Conservation (phyloP, 2,329 filamentous ascomycete species). For the Colletotrichum trifolii region DNA sequence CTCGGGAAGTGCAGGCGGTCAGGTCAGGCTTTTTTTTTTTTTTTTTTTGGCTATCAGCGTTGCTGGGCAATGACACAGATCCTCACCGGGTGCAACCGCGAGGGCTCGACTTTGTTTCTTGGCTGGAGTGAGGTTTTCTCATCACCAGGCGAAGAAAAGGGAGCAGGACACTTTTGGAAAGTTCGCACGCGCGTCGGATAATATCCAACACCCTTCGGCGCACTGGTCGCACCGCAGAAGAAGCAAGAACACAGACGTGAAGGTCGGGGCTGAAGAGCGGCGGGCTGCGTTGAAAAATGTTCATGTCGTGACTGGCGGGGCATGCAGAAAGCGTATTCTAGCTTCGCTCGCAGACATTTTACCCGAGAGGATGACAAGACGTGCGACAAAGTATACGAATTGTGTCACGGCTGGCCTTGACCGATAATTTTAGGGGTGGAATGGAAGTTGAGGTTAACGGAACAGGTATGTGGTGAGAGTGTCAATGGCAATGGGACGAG, state of each 20-base stretch:
- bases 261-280: neutral
- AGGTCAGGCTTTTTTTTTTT: conserved; percentile 14
- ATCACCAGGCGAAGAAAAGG: no score
- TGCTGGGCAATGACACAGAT: no score
- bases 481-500: neutral
- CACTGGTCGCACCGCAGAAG: neutral
- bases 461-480: neutral
- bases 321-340: no score
- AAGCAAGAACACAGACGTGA: conserved; percentile 2
- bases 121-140: no score
- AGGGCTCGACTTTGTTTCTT: no score
- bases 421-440: neutral
- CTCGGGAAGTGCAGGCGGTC: neutral
- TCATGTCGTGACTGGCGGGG: no score
- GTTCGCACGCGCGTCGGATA: no score
- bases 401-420: no score
- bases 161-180: no score
- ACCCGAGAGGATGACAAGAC: no score
- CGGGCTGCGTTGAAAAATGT: neutral
- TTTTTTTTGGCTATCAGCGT: conserved; percentile 1
- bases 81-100: neutral
- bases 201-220: no score
- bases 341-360: neutral
- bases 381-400: no score
- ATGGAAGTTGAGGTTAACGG: neutral